Evolutionary conservation across 2,329 filamentous ascomycete genomes (phyloP).

Genomic region (Gliomastix tumulicola): DNA sequence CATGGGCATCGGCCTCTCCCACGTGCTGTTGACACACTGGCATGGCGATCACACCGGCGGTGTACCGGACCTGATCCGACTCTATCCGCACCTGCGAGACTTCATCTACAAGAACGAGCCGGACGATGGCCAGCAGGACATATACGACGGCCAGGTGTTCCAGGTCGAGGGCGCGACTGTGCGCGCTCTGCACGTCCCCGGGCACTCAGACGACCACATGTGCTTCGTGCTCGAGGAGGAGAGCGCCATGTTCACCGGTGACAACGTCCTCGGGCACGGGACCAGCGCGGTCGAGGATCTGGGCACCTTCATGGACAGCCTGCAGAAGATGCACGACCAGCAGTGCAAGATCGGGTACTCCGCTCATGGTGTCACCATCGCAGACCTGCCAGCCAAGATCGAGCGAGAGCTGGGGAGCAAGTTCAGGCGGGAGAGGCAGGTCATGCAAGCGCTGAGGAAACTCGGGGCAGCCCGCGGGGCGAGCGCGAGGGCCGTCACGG

Average conservation of each 20-base stretch:
- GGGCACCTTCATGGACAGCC: constrained; percentile 49
- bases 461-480: too few relatives aligned
- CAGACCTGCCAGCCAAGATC: constrained; percentile 25
- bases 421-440: neutral
- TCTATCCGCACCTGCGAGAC: constrained; percentile 12
- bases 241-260: constrained; percentile 64
- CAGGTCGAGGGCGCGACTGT: constrained; percentile 47
- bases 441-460: neutral
- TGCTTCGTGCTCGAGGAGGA: constrained; percentile 55
- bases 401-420: neutral
- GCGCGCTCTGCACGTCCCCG: constrained; percentile 57
- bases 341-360: constrained; percentile 46
- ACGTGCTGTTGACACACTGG: constrained; percentile 64
- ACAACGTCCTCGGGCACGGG: constrained; percentile 69
- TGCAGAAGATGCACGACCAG: constrained; percentile 52
- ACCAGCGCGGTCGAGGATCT: constrained; percentile 69
- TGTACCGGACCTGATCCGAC: constrained; percentile 46
- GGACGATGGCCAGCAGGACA: constrained; percentile 25
- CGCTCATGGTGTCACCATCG: constrained; percentile 57
- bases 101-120: constrained; percentile 53
- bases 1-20: constrained; percentile 20
- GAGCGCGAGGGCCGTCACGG: neutral
- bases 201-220: constrained; percentile 68
- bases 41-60: constrained; percentile 67
- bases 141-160: constrained; percentile 42